phyloP scores from a whole-genome alignment of 139 green algal genomes.

The Parachlorella kessleri region DNA sequence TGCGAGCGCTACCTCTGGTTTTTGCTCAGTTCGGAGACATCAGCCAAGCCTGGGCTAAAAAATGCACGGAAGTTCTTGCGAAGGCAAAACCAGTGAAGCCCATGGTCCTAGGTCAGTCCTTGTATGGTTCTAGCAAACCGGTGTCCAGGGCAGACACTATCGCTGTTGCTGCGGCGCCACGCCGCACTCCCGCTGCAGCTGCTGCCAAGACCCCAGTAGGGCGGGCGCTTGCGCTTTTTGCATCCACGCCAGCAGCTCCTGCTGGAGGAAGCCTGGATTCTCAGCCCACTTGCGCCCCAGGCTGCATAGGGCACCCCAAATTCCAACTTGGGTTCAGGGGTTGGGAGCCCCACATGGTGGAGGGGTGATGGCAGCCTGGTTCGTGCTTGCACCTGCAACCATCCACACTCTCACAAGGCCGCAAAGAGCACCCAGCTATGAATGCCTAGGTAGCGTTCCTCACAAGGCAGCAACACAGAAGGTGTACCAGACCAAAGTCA shows the following conservation, averaged over 20 bases:
- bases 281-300: slow-evolving; percentile 52
- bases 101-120: too few relatives aligned
- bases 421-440: too few relatives aligned
- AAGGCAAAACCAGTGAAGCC: too few relatives aligned
- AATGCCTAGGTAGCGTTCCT: not conserved
- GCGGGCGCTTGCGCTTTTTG: slow-evolving; percentile 21
- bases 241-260: slow-evolving; percentile 67
- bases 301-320: not conserved
- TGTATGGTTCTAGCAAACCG: too few relatives aligned
- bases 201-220: slow-evolving; percentile 59
- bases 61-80: too few relatives aligned
- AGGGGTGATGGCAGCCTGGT: not conserved
- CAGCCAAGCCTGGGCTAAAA: too few relatives aligned
- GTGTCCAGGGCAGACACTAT: too few relatives aligned
- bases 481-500: not conserved
- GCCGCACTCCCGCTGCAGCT: slow-evolving; percentile 22
- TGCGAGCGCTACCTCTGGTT: too few relatives aligned
- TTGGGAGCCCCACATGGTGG: not conserved
- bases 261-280: slow-evolving; percentile 49
- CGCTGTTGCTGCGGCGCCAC: too few relatives aligned
- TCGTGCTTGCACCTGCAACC: too few relatives aligned
- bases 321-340: not conserved
- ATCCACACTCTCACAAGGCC: too few relatives aligned
- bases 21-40: too few relatives aligned
- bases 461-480: not conserved